Evolutionary conservation across 768 basidiomycete genomes (phyloP).

Genomic region (Lentinula guzmanii): DNA sequence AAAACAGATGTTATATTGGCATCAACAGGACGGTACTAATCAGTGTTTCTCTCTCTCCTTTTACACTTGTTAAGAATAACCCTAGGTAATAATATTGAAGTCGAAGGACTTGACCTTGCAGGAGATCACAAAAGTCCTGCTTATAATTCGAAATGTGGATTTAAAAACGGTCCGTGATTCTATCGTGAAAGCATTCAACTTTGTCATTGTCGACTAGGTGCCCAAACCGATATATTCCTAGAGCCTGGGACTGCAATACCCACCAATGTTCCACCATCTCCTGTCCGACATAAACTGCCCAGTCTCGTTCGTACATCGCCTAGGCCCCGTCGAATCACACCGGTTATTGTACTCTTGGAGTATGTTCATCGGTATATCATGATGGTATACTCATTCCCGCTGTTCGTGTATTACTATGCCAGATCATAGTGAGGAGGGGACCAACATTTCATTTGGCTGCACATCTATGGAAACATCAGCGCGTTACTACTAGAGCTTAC

Average conservation of each 20-base stretch:
- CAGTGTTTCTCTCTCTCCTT: conserved; percentile 12
- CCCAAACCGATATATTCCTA: conserved; percentile 9
- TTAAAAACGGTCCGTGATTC: conserved; percentile 20
- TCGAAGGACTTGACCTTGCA: conserved; percentile 33
- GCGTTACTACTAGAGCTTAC: neutral
- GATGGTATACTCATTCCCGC: conserved; percentile 1
- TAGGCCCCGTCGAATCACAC: neutral
- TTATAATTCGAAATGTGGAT: conserved; percentile 31
- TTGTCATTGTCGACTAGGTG: neutral
- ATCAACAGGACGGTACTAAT: conserved; percentile 37
- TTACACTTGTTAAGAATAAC: neutral
- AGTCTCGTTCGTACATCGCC: neutral
- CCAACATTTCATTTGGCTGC: too few relatives aligned
- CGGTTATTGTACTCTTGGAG: neutral
- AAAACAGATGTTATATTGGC: conserved; percentile 40
- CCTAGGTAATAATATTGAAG: conserved; percentile 28
- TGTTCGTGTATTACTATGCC: conserved; percentile 5
- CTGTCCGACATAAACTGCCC: neutral
- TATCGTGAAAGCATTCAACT: neutral
- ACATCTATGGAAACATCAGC: neutral
- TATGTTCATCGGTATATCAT: neutral
- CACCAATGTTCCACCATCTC: neutral
- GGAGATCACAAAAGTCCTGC: conserved; percentile 33
- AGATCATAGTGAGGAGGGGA: neutral
- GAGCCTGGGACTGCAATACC: conserved; percentile 1